Conservation (phyloP, 768 basidiomycete species). For the Amylocystis lapponica region DNA sequence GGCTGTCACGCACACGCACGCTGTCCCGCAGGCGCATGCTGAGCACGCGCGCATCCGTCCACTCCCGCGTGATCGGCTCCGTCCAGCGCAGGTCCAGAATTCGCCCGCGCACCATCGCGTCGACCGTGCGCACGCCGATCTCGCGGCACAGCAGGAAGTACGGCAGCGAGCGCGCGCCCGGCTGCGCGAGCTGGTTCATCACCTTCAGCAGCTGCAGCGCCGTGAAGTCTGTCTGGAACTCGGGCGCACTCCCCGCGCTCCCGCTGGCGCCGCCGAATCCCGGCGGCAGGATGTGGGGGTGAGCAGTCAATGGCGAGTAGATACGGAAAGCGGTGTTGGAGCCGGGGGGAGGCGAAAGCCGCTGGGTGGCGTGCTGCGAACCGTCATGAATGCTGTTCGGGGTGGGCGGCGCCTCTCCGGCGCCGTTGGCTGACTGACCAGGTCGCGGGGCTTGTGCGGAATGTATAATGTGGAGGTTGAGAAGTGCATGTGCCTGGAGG, state of each 20-base stretch:
- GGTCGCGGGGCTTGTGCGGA: constrained; percentile 59
- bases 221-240: constrained; percentile 62
- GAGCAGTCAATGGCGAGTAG: constrained; percentile 29
- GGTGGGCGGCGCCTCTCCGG: constrained; percentile 17
- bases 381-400: constrained; percentile 16
- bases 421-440: constrained; percentile 17
- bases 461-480: constrained; percentile 86
- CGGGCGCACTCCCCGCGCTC: constrained; percentile 30
- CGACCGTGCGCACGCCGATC: constrained; percentile 77
- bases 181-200: constrained; percentile 70
- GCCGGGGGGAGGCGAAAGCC: constrained; percentile 16
- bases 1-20: constrained; percentile 15
- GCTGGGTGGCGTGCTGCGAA: constrained; percentile 18
- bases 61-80: constrained; percentile 58
- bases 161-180: constrained; percentile 55
- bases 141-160: constrained; percentile 83
- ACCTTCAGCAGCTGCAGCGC: constrained; percentile 77
- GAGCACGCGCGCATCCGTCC: constrained; percentile 23
- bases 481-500: constrained; percentile 75
- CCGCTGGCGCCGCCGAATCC: constrained; percentile 7
- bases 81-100: constrained; percentile 77
- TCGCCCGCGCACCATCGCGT: constrained; percentile 77
- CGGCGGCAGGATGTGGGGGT: constrained; percentile 20
- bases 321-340: constrained; percentile 28
- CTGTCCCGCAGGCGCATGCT: constrained; percentile 18